Conservation (phyloP, 208 protist species). For the Leishmania amazonensis region DNA sequence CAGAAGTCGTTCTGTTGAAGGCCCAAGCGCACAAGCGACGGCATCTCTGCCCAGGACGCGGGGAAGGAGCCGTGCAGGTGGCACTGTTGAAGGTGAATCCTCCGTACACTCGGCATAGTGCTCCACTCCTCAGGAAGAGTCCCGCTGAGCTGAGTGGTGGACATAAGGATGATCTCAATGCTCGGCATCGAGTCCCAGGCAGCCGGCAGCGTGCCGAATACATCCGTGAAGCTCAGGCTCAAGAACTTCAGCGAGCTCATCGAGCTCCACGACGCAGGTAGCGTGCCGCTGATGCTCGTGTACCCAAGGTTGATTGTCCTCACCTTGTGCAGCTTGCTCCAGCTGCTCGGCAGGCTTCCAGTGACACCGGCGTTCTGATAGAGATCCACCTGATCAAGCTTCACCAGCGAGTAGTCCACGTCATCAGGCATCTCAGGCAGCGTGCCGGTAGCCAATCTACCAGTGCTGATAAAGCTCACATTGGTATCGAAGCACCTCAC, state of each 20-base stretch:
- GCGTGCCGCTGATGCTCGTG: slow-evolving; percentile 1
- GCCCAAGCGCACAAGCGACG: background rate
- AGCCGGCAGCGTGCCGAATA: slow-evolving; percentile 11
- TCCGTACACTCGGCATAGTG: background rate
- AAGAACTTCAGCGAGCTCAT: background rate
- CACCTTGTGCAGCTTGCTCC: background rate
- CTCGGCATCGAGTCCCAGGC: background rate
- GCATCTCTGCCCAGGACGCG: background rate
- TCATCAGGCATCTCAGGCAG: slow-evolving; percentile 14
- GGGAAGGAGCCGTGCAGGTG: background rate
- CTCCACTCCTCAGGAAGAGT: slow-evolving; percentile 7
- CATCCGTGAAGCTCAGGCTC: background rate
- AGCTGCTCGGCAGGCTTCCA: slow-evolving; percentile 4
- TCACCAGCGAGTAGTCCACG: slow-evolving; percentile 7
- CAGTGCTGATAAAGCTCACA: background rate
- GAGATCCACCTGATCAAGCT: background rate
- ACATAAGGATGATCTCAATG: background rate
- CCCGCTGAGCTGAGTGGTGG: background rate
- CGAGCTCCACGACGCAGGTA: background rate
- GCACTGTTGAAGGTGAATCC: background rate
- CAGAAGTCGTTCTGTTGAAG: background rate
- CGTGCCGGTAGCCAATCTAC: background rate
- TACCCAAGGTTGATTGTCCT: background rate
- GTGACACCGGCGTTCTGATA: background rate
- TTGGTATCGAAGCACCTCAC: background rate